A percentile compares a stretch with the other conserved stretches of the same genome.
These are phyloP conservation scores for Botrytis galanthina DNA, from an alignment of 2,329 filamentous ascomycete species.

Conservation along the genomic window DNA sequence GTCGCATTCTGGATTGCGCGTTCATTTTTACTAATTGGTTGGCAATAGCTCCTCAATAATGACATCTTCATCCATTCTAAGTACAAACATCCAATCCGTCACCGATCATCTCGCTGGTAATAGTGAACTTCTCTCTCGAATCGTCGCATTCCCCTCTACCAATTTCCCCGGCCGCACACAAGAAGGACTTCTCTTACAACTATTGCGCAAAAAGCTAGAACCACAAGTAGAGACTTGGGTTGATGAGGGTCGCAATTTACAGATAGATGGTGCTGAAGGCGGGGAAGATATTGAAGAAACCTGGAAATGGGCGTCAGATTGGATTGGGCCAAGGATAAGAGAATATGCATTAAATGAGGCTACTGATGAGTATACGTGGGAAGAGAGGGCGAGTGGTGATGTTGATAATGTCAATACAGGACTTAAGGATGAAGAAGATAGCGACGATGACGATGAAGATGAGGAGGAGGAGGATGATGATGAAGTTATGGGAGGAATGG, in stretches of 20 bases:
- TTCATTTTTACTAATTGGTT: slow-evolving; percentile 22
- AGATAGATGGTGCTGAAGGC: slow-evolving; percentile 27
- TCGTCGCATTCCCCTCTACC: slow-evolving; percentile 73
- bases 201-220: slow-evolving; percentile 82
- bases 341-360: slow-evolving; percentile 48
- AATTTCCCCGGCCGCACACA: slow-evolving; percentile 70
- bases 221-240: slow-evolving; percentile 74
- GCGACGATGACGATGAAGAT: slow-evolving; percentile 52
- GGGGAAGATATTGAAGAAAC: slow-evolving; percentile 53
- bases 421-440: slow-evolving; percentile 56
- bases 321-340: slow-evolving; percentile 44
- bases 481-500: slow-evolving; percentile 51
- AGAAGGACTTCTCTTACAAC: slow-evolving; percentile 61
- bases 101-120: slow-evolving; percentile 64
- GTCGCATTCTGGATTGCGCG: not conserved
- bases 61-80: slow-evolving; percentile 68
- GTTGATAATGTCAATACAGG: slow-evolving; percentile 71
- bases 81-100: slow-evolving; percentile 66
- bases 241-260: slow-evolving; percentile 55
- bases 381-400: slow-evolving; percentile 67
- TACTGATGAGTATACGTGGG: slow-evolving; percentile 67
- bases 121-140: slow-evolving; percentile 63
- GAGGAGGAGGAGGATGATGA: slow-evolving; percentile 54
- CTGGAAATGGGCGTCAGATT: slow-evolving; percentile 48
- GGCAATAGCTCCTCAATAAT: slow-evolving; percentile 63